phyloP scores from a whole-genome alignment of 345 rosid genomes.

The Turritis glabra region DNA sequence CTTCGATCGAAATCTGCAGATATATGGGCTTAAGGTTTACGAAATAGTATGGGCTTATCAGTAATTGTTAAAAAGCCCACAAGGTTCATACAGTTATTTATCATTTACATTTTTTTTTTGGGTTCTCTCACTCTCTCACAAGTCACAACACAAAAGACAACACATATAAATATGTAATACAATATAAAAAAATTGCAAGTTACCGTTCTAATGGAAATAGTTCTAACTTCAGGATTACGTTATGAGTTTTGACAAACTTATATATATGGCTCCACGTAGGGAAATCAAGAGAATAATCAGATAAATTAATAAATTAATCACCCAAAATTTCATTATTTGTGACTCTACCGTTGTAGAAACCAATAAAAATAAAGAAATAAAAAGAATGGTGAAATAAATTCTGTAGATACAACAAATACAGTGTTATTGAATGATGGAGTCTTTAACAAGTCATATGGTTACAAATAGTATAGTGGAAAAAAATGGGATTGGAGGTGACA shows the following conservation, averaged over 20 bases:
- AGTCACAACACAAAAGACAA: not conserved
- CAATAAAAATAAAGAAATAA: not conserved
- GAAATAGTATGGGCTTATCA: not conserved
- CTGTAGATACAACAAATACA: not conserved
- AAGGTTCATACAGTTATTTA: not conserved
- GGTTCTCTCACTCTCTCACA: too few species aligned
- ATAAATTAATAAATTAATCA: not conserved
- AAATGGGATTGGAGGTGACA: constrained; percentile 22
- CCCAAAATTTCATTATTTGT: not conserved
- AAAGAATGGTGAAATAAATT: not conserved
- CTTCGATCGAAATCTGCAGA: not conserved
- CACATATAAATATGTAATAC: too few species aligned
- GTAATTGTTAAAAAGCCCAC: constrained; percentile 3
- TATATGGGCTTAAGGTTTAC: not conserved
- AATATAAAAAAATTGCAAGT: not conserved
- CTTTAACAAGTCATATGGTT: constrained; percentile 3
- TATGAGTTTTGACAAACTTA: not conserved
- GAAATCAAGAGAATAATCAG: not conserved
- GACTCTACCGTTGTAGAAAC: not conserved
- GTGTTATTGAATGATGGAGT: not conserved
- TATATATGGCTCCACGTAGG: constrained; percentile 1
- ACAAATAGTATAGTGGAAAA: constrained; percentile 19
- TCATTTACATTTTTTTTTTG: too few species aligned
- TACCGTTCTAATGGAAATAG: not conserved
- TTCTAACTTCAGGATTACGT: not conserved